These are phyloP conservation scores for Podospora didyma DNA, from an alignment of 495 filamentous ascomycete species.

Conservation along the genomic window DNA sequence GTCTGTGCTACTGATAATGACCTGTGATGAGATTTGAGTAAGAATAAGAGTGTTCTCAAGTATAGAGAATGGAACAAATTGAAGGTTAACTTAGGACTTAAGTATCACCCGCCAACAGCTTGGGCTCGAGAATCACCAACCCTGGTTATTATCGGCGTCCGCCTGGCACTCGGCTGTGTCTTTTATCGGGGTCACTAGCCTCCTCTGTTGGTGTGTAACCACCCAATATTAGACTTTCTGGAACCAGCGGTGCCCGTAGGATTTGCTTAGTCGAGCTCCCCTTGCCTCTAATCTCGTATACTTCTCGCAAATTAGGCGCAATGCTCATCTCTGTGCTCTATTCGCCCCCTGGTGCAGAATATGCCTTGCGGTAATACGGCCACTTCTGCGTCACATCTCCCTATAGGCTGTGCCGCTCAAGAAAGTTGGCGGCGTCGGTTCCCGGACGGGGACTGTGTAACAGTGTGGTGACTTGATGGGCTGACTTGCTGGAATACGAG, in stretches of 20 bases:
- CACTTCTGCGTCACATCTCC: not conserved
- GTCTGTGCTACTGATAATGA: not conserved
- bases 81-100: not conserved
- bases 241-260: not conserved
- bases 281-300: not conserved
- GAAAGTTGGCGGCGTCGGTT: not conserved
- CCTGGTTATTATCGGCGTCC: not conserved
- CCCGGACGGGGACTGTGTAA: not conserved
- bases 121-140: not conserved
- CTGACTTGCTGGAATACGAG: not conserved
- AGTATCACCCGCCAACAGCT: not conserved
- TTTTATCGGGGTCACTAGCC: not conserved
- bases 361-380: not conserved
- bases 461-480: not conserved
- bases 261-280: not conserved
- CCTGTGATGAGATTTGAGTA: not conserved
- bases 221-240: not conserved
- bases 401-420: not conserved
- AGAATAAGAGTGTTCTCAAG: not conserved
- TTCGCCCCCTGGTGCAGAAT: not conserved
- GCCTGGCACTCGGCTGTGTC: not conserved
- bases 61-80: not conserved
- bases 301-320: not conserved
- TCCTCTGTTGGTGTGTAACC: not conserved
- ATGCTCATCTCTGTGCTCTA: not conserved